Evolutionary conservation across 2,329 filamentous ascomycete genomes (phyloP).

Genomic region (Fusarium brevicatenulatum): DNA sequence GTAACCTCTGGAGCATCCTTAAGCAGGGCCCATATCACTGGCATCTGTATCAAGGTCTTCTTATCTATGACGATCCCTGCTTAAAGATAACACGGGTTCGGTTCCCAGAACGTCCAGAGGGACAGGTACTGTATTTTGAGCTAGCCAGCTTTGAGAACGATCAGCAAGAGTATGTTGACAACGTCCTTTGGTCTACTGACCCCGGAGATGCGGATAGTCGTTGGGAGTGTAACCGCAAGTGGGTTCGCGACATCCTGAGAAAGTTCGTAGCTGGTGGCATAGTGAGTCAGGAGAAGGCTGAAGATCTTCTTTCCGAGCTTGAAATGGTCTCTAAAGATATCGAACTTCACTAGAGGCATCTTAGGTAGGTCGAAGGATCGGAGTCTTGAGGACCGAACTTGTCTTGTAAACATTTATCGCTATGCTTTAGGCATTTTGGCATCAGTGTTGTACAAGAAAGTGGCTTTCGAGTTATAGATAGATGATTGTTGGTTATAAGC

Average conservation of each 20-base stretch:
- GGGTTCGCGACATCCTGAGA: neutral
- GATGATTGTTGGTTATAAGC: rapidly evolving
- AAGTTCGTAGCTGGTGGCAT: neutral
- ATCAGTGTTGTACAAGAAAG: neutral
- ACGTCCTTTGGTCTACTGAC: rapidly evolving
- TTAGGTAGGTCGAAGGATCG: rapidly evolving
- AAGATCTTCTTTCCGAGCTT: neutral
- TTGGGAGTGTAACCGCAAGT: neutral
- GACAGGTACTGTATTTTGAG: neutral
- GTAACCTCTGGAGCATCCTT: neutral
- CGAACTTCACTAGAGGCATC: neutral
- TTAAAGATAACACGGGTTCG: rapidly evolving
- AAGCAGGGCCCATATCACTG: rapidly evolving
- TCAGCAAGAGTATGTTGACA: rapidly evolving
- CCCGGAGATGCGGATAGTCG: neutral
- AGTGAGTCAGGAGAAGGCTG: rapidly evolving
- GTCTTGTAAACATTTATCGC: rapidly evolving
- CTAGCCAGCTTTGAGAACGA: neutral
- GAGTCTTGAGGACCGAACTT: rapidly evolving
- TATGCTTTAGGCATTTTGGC: rapidly evolving
- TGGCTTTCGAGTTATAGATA: rapidly evolving
- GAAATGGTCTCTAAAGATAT: neutral
- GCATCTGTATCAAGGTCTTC: neutral
- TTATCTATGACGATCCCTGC: no score
- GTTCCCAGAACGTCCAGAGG: rapidly evolving